Percentiles rank a stretch among this genome's conserved stretches.
Evolutionary conservation across 2,329 filamentous ascomycete genomes (phyloP).

Genomic region (Tolypocladium paradoxum): DNA sequence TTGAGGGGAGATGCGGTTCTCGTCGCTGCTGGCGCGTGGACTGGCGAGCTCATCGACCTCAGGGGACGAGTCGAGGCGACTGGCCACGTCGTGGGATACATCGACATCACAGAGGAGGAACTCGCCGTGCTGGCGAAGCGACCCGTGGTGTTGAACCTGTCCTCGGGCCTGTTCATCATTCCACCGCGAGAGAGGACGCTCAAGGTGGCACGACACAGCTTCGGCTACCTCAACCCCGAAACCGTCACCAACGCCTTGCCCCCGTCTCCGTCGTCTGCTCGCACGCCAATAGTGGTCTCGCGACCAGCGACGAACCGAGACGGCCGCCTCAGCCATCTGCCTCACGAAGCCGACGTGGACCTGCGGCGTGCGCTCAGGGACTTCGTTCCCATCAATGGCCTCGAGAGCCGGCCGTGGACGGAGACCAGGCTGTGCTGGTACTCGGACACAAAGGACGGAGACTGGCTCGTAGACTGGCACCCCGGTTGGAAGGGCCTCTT

Average conservation of each 20-base stretch:
- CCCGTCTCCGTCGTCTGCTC: conserved; percentile 13
- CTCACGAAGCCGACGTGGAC: conserved; percentile 48
- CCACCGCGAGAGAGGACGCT: conserved; percentile 52
- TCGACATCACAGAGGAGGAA: conserved; percentile 63
- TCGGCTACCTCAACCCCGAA: conserved; percentile 52
- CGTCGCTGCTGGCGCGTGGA: conserved; percentile 83
- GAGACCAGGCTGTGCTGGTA: conserved; percentile 65
- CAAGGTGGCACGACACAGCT: conserved; percentile 60
- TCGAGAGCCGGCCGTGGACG: conserved; percentile 49
- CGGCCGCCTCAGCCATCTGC: conserved; percentile 36
- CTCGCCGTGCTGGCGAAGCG: conserved; percentile 51
- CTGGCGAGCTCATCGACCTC: conserved; percentile 64
- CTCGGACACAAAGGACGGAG: conserved; percentile 58
- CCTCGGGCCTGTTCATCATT: conserved; percentile 63
- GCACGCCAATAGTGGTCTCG: conserved; percentile 21
- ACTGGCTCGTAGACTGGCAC: conserved; percentile 63
- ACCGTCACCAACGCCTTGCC: conserved; percentile 23
- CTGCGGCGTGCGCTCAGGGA: conserved; percentile 50
- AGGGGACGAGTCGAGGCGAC: conserved; percentile 67
- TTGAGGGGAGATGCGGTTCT: conserved; percentile 59
- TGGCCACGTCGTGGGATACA: conserved; percentile 70
- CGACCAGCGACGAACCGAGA: conserved; percentile 24
- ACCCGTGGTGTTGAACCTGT: conserved; percentile 65
- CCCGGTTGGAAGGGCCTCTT: conserved; percentile 49
- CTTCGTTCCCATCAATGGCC: conserved; percentile 45